Conservation (phyloP, 2,329 filamentous ascomycete genomes). For the Talaromyces sp. region DNA sequence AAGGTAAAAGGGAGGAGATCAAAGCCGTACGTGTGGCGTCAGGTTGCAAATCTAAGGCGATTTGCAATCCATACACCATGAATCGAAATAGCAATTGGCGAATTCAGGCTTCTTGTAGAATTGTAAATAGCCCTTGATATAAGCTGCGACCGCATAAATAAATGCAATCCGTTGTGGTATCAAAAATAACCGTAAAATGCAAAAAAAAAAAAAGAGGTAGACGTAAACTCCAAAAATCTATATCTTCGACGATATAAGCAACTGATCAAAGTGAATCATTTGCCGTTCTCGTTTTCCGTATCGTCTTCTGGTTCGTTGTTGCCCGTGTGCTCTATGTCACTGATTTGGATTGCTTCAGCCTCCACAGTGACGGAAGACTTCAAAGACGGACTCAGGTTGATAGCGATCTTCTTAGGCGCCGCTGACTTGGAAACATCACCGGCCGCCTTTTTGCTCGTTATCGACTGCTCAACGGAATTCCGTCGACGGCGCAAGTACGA, state of each 20-base stretch:
- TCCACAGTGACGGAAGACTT: constrained; percentile 16
- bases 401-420: constrained; percentile 35
- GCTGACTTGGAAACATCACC: constrained; percentile 8
- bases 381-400: constrained; percentile 28
- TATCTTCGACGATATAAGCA: neutral
- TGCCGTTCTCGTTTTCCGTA: neutral
- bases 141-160: neutral
- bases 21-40: neutral
- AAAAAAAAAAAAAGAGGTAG: neutral
- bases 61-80: neutral
- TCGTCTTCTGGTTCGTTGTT: constrained; percentile 3
- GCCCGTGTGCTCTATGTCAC: constrained; percentile 26
- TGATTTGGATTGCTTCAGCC: constrained; percentile 18
- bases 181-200: constrained; percentile 2
- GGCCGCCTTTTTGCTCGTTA: constrained; percentile 20
- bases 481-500: constrained; percentile 30
- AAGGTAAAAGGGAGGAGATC: neutral
- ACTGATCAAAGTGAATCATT: neutral
- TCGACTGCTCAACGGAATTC: constrained; percentile 23
- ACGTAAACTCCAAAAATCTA: constrained; percentile 7
- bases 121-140: neutral
- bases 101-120: neutral
- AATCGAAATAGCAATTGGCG: neutral
- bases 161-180: neutral
- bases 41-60: neutral